phyloP scores from a whole-genome alignment of 108 stramenopile genomes.

The Discostella stelligeroides region DNA sequence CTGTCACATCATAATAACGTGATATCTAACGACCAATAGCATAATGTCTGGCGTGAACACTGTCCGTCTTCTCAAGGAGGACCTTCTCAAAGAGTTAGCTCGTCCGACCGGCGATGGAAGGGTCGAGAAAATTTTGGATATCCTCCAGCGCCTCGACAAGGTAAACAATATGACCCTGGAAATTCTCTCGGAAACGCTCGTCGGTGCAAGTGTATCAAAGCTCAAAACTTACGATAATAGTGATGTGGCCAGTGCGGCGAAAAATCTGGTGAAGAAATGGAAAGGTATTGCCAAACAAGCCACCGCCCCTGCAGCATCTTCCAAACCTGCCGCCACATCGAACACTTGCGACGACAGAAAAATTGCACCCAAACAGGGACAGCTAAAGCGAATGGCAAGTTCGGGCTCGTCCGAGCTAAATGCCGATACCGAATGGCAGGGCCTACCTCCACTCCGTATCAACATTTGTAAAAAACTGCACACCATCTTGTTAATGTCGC shows the following conservation, averaged over 20 bases:
- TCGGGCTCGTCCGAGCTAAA: conserved; percentile 35
- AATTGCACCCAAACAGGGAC: conserved; percentile 18
- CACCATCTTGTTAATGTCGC: conserved; percentile 51
- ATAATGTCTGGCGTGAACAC: conserved; percentile 34
- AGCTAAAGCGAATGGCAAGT: conserved; percentile 32
- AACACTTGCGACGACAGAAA: conserved; percentile 15
- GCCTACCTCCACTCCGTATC: conserved; percentile 63
- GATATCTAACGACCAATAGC: too few species aligned
- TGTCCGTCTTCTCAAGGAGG: conserved; percentile 72
- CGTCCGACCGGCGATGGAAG: conserved; percentile 51
- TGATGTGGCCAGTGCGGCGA: conserved; percentile 58
- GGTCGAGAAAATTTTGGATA: conserved; percentile 70
- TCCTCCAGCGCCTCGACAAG: conserved; percentile 72
- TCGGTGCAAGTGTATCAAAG: conserved; percentile 82
- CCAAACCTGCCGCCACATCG: conserved; percentile 17
- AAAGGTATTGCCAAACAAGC: conserved; percentile 75
- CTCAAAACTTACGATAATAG: conserved; percentile 64
- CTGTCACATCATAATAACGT: too few species aligned
- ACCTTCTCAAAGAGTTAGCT: conserved; percentile 65
- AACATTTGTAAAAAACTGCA: conserved; percentile 80
- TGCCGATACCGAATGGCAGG: conserved; percentile 61
- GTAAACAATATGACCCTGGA: conserved; percentile 62
- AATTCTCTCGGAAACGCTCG: conserved; percentile 74
- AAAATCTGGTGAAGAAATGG: conserved; percentile 85
- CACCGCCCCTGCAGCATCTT: background rate